Base-by-base conservation (phyloP, 257 asterid genomes). In the Primulina eburnea region DNA sequence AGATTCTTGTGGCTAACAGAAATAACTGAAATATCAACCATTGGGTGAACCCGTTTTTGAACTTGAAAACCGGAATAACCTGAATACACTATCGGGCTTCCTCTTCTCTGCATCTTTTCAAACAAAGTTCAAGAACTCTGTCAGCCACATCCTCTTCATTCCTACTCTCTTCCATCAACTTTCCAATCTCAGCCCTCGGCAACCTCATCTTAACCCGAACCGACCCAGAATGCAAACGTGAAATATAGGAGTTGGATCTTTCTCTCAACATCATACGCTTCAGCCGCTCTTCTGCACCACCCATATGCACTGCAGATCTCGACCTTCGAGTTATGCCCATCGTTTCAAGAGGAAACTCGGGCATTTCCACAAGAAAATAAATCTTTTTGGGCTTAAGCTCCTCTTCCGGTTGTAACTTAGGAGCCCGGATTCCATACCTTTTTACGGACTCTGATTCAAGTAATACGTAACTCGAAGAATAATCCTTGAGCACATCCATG, bases 351-450 rank as follows among this genome's bases (percentile, higher is more conserved):
- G 97, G 95, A 67, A 88, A 79, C 76, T 71, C 29, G 4, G 97
- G 97, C 82, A 90, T 70, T 33, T 88, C 91, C 1, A 90, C 79
- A 0, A 90, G 85, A 75, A 90, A 90, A 69, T 90, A 90, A 55
- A 83, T 72, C 81, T 81, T 90, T 8, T 72, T 76, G 66, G 91
- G 86, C 88, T 64, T 76, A 6, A 90, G 71, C 5, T 74, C 82
- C 69, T 88, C 80, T 20, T 73, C 77, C 38, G 86, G 86, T 73
- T 53, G 78, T 5, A 88, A 64, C 10, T 69, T 75, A 24, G 78
- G 86, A 4, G 97, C 97, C 75, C 97, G 83, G 50, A 90, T 66
- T 1, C 95, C 95, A 16, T 20, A 78, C 67, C 32, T 81, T 75
- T 79, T 86, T 2, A 88, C 95, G 3, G 75, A 38, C 37, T 75